These are phyloP conservation scores for Coprinopsis cinerea DNA, from an alignment of 768 basidiomycete species.

Conservation along the genomic window DNA sequence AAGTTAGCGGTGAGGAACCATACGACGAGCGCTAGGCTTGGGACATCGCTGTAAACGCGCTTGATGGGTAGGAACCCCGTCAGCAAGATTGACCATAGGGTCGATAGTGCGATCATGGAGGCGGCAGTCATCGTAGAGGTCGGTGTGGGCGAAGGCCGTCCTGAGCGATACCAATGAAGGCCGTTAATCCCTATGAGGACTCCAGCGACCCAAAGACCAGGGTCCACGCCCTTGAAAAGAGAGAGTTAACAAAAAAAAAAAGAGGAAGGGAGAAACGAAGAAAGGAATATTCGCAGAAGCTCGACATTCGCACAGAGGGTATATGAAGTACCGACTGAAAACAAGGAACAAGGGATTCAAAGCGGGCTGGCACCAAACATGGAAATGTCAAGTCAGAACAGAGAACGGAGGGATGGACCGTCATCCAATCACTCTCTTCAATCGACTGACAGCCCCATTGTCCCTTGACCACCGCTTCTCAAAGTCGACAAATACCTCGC, in stretches of 20 bases:
- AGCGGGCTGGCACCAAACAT: neutral
- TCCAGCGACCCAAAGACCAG: neutral
- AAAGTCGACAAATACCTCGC: neutral
- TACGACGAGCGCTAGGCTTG: slow-evolving; percentile 50
- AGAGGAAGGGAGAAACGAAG: no score
- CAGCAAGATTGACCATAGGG: neutral
- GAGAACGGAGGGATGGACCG: neutral
- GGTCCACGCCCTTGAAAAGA: no score
- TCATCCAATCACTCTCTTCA: neutral
- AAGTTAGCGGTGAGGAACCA: slow-evolving; percentile 48
- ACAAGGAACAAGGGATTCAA: neutral
- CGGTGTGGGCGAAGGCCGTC: neutral
- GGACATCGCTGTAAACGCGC: slow-evolving; percentile 28
- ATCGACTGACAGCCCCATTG: neutral
- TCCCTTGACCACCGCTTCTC: neutral
- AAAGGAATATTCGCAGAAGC: no score
- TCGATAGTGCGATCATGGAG: neutral
- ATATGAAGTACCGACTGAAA: neutral
- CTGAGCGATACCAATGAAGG: neutral
- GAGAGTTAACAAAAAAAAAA: no score
- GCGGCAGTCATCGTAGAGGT: neutral
- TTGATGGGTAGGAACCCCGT: neutral
- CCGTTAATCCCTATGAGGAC: neutral
- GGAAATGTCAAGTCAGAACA: neutral
- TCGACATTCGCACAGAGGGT: neutral